A percentile compares a stretch with the other conserved stretches of the same genome.
phyloP scores from a whole-genome alignment of 2,329 filamentous ascomycete species.

The Hortaea werneckii region DNA sequence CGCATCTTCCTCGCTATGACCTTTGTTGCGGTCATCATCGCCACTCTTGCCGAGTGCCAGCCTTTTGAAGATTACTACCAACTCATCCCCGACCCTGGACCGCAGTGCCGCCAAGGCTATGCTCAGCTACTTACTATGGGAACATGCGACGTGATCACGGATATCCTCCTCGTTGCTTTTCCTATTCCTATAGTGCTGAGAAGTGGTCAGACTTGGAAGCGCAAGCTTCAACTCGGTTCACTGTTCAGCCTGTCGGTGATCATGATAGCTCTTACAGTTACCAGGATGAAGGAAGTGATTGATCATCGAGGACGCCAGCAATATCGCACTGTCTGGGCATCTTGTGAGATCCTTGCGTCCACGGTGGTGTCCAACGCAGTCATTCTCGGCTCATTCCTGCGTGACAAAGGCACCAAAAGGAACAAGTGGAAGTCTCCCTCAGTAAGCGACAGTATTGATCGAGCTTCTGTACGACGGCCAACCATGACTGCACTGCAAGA shows the following conservation, averaged over 20 bases:
- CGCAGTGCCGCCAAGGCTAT: slow-evolving; percentile 75
- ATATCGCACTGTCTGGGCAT: slow-evolving; percentile 79
- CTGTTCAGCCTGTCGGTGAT: slow-evolving; percentile 79
- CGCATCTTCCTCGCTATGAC: slow-evolving; percentile 67
- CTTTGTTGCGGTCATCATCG: slow-evolving; percentile 69
- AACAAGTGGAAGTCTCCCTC: slow-evolving; percentile 59
- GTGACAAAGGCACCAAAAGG: slow-evolving; percentile 85
- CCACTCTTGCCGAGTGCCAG: slow-evolving; percentile 72
- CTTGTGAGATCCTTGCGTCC: slow-evolving; percentile 84
- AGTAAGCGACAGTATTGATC: slow-evolving; percentile 41
- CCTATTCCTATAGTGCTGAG: slow-evolving; percentile 79
- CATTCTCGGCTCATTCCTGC: slow-evolving; percentile 83
- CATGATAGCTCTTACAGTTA: slow-evolving; percentile 69
- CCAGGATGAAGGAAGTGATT: slow-evolving; percentile 72
- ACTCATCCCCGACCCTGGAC: slow-evolving; percentile 64
- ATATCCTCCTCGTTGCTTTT: slow-evolving; percentile 76
- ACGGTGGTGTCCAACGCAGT: slow-evolving; percentile 79
- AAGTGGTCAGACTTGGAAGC: slow-evolving; percentile 64
- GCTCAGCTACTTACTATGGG: slow-evolving; percentile 84
- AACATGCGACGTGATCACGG: slow-evolving; percentile 77
- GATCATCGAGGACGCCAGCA: slow-evolving; percentile 63
- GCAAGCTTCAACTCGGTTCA: slow-evolving; percentile 67
- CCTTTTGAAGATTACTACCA: slow-evolving; percentile 49
- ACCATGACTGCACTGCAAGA: slow-evolving; percentile 55
- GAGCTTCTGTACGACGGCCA: slow-evolving; percentile 48